Evolutionary conservation across 1,284 basidiomycete species (phyloP), one percentile per base, ranked within the genome.

Genomic region (Fomitopsis betulina): DNA sequence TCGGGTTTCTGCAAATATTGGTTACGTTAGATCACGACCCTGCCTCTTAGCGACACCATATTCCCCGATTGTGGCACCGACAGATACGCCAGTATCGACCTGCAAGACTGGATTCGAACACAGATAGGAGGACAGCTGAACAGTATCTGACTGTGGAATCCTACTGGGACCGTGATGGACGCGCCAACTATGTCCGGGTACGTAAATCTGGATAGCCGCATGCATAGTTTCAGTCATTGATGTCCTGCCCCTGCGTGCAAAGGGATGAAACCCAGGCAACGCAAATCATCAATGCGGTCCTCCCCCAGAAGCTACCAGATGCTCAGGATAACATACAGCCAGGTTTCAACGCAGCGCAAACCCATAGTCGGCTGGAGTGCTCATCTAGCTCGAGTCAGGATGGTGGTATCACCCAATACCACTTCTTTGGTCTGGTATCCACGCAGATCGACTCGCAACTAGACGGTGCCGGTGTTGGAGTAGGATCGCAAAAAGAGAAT

Each of bases 401-500:
- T 21, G 19, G 53, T 38, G 54, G 61, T 39, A 63, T 70, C 21
- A 73, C 79, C 37, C 74, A 74, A 55, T 86, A 86, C 69, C 78
- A 82, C 63, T 76, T 83, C 57, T 77, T 82, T 58, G 83, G 80
- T 9, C 73, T 86, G 15, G 80, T 78, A 8, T 65, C 70, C 12
- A 82, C 81, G 0, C 79, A 85, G 63, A 78, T 79, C 1, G 79
- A 85, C 61, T 76, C 76, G 1, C 76, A 80, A 72, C 50, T 13
- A 56, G 62, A 75, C 13, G 71, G 72, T 13, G 63, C 69, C 38
- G 65, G 68, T 23, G 60, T 58, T 23, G 67, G 65, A 30, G 74
- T 73, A 55, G 75, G 75, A 40, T 81, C 80, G 3, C 81, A 81
- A 64, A 81, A 82, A 67, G 83, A 84, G 70, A 82, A 79, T 60